These are phyloP conservation scores for Tylopilus balloui DNA, from an alignment of 768 basidiomycete genomes.

Conservation along the genomic window DNA sequence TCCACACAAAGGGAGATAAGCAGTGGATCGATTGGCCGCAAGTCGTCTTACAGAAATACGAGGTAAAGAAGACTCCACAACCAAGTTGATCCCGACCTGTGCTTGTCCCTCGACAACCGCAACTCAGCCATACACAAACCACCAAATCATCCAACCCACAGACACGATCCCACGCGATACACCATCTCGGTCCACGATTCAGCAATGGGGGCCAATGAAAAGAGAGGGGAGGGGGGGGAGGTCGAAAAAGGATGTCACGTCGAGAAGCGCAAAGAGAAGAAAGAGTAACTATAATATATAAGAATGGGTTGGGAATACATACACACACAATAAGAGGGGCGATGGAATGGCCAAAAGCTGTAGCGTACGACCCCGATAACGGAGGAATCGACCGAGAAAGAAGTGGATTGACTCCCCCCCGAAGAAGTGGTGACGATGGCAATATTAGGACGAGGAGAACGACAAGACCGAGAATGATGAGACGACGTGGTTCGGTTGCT, in stretches of 20 bases:
- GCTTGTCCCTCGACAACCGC: slow-evolving; percentile 6
- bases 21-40: slow-evolving; percentile 6
- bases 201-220: neutral
- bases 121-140: slow-evolving; percentile 5
- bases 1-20: neutral
- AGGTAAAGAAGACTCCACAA: slow-evolving; percentile 4
- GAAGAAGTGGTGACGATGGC: slow-evolving; percentile 7
- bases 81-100: slow-evolving; percentile 6
- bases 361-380: slow-evolving; percentile 11
- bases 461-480: slow-evolving; percentile 17
- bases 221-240: neutral
- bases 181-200: slow-evolving; percentile 19
- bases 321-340: slow-evolving; percentile 16
- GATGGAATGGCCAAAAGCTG: slow-evolving; percentile 10
- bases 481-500: slow-evolving; percentile 8
- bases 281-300: slow-evolving; percentile 32
- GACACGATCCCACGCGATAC: slow-evolving; percentile 13
- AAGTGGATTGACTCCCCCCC: slow-evolving; percentile 11
- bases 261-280: slow-evolving; percentile 11
- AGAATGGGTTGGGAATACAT: slow-evolving; percentile 20
- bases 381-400: slow-evolving; percentile 10
- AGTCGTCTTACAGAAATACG: slow-evolving; percentile 7
- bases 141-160: slow-evolving; percentile 13
- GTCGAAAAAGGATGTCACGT: slow-evolving; percentile 14
- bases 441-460: slow-evolving; percentile 6